A percentile compares a stretch with the other conserved stretches of the same genome.
Conservation (phyloP, 495 filamentous ascomycete species). For the Penicillium ochrochloron region DNA sequence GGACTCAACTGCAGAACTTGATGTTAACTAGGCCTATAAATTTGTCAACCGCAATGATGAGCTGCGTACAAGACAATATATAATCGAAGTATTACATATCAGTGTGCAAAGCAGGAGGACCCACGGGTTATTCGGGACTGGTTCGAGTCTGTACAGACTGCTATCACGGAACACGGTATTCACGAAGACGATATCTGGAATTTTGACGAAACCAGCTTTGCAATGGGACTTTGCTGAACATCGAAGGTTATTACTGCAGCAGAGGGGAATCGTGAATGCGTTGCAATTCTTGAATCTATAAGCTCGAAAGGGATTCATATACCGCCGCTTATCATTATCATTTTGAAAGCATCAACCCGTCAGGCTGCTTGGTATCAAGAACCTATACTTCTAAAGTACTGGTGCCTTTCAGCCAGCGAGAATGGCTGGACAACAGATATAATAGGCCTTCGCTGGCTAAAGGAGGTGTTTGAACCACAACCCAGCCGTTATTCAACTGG, state of each 20-base stretch:
- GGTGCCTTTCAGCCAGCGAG: constrained; percentile 29
- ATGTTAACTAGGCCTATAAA: neutral
- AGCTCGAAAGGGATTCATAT: constrained; percentile 30
- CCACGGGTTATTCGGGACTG: neutral
- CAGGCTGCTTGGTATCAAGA: constrained; percentile 28
- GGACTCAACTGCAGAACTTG: neutral
- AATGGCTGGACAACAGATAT: constrained; percentile 43
- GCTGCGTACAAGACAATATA: neutral
- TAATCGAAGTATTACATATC: constrained; percentile 6
- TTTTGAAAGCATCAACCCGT: constrained; percentile 37
- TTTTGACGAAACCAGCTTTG: constrained; percentile 1
- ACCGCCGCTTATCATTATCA: constrained; percentile 38
- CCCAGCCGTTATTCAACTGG: constrained; percentile 8
- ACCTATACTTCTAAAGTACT: no score
- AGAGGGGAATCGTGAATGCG: constrained; percentile 15
- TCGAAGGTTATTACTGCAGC: constrained; percentile 4
- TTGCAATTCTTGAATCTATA: constrained; percentile 43
- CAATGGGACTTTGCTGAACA: neutral
- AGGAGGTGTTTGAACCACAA: constrained; percentile 27
- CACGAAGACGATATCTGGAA: constrained; percentile 7
- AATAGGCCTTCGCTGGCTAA: no score
- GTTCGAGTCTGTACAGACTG: neutral
- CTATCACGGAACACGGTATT: neutral
- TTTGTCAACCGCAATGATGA: neutral
- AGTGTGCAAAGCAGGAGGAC: constrained; percentile 4